Conservation (phyloP, 345 rosid genomes). For the Anastatica hierochuntica region DNA sequence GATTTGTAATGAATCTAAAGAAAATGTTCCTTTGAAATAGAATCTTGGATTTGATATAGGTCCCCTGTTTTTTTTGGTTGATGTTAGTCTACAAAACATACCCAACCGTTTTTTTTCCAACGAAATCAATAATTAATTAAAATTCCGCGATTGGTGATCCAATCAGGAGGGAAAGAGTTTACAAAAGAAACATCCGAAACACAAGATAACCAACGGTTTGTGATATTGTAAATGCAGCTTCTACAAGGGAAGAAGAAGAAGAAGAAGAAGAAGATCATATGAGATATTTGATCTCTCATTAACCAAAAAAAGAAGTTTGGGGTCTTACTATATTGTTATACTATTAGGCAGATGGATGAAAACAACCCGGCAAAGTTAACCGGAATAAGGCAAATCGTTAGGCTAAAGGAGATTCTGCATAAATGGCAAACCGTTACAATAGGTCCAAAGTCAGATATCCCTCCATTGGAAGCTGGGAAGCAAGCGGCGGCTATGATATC, state of each 20-base stretch:
- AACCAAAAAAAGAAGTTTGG: conserved; percentile 8
- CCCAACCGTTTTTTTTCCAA: too few species aligned
- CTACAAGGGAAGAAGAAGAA: too few species aligned
- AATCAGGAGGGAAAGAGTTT: too few species aligned
- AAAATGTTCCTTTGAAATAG: too few species aligned
- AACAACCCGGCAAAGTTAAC: conserved; percentile 45
- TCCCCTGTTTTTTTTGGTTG: too few species aligned
- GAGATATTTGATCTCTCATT: conserved; percentile 28
- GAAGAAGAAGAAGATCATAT: conserved; percentile 36
- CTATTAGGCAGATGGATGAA: conserved; percentile 49
- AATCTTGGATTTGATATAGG: too few species aligned
- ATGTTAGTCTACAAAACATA: too few species aligned
- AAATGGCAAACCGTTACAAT: conserved; percentile 81
- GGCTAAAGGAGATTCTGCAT: conserved; percentile 76
- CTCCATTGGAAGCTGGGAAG: conserved; percentile 16
- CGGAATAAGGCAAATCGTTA: conserved; percentile 74
- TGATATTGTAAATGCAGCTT: conserved; percentile 3
- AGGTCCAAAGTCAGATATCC: conserved; percentile 30
- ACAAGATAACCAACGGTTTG: background rate
- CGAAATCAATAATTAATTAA: too few species aligned
- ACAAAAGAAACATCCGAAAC: background rate
- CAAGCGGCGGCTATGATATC: conserved; percentile 29
- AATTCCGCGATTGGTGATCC: too few species aligned
- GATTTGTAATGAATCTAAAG: too few species aligned
- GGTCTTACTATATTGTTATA: conserved; percentile 16